Percentiles rank a stretch among this genome's conserved stretches.
Conservation (phyloP, 1,139 yeast species). For the Hemisphaericaspora xylofermentans region DNA sequence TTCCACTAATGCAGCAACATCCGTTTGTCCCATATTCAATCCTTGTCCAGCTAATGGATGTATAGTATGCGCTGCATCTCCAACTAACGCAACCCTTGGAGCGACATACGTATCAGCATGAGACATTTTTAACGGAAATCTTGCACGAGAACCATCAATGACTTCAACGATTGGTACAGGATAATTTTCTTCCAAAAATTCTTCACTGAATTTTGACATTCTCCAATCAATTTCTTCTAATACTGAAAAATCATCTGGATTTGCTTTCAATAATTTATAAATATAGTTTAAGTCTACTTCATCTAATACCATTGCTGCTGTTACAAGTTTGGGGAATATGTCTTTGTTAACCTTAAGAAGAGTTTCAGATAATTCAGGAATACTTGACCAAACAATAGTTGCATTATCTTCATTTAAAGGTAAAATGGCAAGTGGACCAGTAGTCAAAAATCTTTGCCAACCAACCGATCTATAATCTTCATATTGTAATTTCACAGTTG, state of each 20-base stretch:
- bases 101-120: conserved; percentile 89
- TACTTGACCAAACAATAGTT: conserved; percentile 89
- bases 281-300: conserved; percentile 45
- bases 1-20: conserved; percentile 67
- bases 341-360: conserved; percentile 58
- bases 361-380: conserved; percentile 70
- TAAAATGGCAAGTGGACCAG: conserved; percentile 90
- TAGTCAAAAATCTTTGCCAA: conserved; percentile 90
- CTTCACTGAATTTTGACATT: conserved; percentile 41
- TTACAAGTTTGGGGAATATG: conserved; percentile 68
- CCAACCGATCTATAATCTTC: conserved; percentile 72
- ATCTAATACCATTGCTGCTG: conserved; percentile 79
- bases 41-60: conserved; percentile 99
- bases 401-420: conserved; percentile 88
- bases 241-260: conserved; percentile 49
- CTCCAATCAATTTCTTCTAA: conserved; percentile 76
- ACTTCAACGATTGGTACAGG: conserved; percentile 69
- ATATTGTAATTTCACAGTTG: conserved; percentile 71
- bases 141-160: conserved; percentile 68
- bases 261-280: conserved; percentile 28
- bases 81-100: conserved; percentile 85
- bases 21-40: conserved; percentile 96
- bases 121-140: conserved; percentile 83
- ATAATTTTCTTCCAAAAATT: conserved; percentile 53
- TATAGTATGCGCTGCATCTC: conserved; percentile 98